These are phyloP conservation scores for Ophiorrhiza pumila DNA, from an alignment of 257 asterid genomes.

Conservation along the genomic window DNA sequence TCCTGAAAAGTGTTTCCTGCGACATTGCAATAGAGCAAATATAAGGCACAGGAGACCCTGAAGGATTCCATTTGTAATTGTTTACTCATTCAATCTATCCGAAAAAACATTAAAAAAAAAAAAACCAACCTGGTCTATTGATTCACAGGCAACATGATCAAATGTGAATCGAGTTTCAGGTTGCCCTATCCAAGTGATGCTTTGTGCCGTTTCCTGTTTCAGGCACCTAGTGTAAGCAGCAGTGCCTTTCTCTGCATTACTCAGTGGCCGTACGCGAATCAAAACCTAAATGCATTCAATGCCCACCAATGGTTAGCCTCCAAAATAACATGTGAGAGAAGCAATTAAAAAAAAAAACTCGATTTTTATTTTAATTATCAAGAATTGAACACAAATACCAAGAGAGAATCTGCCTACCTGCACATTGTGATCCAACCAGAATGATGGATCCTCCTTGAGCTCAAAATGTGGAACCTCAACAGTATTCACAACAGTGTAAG, in stretches of 20 bases:
- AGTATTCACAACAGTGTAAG: constrained; percentile 48
- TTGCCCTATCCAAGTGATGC: constrained; percentile 89
- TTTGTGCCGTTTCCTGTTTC: constrained; percentile 87
- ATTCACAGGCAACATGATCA: constrained; percentile 95
- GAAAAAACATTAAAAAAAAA: too few species aligned
- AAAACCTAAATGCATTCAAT: constrained; percentile 52
- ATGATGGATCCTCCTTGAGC: constrained; percentile 83
- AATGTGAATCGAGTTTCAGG: constrained; percentile 89
- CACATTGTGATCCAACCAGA: constrained; percentile 97
- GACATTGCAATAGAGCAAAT: constrained; percentile 11
- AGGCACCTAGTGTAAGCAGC: constrained; percentile 72
- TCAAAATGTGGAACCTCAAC: constrained; percentile 83
- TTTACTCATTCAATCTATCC: constrained; percentile 6
- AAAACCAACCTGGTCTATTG: constrained; percentile 69
- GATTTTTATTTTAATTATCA: not conserved
- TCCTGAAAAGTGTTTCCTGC: constrained; percentile 89
- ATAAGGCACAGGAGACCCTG: constrained; percentile 16
- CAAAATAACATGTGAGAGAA: not conserved
- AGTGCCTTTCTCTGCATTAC: constrained; percentile 61
- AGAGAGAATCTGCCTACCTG: constrained; percentile 49
- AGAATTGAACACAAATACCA: not conserved
- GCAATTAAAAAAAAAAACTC: not conserved
- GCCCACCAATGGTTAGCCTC: constrained; percentile 6
- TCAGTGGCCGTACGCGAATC: constrained; percentile 87
- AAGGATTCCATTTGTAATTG: constrained; percentile 13